Evolutionary conservation across 2,329 filamentous ascomycete genomes (phyloP).

Genomic region (Talaromyces sp.): DNA sequence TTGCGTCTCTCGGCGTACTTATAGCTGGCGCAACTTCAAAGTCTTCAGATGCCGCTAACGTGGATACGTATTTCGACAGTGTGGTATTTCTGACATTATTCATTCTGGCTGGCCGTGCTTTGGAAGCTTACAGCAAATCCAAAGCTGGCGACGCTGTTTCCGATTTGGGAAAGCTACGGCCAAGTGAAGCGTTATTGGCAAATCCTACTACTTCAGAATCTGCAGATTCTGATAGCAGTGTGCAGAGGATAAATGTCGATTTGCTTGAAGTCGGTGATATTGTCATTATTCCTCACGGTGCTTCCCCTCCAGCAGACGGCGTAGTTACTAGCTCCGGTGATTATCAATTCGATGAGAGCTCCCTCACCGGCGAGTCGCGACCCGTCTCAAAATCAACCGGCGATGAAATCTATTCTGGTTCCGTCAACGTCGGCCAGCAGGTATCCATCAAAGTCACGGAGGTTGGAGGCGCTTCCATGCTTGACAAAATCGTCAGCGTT

Average conservation of each 20-base stretch:
- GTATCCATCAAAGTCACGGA: slow-evolving; percentile 44
- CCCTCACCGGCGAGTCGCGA: slow-evolving; percentile 63
- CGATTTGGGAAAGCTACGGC: slow-evolving; percentile 72
- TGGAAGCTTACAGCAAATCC: slow-evolving; percentile 85
- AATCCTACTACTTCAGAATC: slow-evolving; percentile 18
- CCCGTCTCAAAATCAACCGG: slow-evolving; percentile 42
- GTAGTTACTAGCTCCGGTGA: slow-evolving; percentile 54
- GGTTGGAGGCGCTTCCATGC: slow-evolving; percentile 48
- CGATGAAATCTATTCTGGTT: slow-evolving; percentile 47
- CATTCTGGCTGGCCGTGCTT: slow-evolving; percentile 60
- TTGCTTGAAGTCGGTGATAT: slow-evolving; percentile 70
- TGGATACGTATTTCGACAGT: slow-evolving; percentile 79
- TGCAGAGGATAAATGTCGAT: slow-evolving; percentile 57
- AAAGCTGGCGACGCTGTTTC: slow-evolving; percentile 84
- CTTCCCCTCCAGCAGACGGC: slow-evolving; percentile 82
- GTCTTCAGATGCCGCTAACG: slow-evolving; percentile 47
- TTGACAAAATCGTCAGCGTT: slow-evolving; percentile 49
- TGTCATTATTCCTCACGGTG: slow-evolving; percentile 72
- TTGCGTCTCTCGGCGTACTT: slow-evolving; percentile 76
- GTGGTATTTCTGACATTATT: slow-evolving; percentile 91
- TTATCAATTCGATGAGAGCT: slow-evolving; percentile 81
- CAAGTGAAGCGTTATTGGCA: slow-evolving; percentile 70
- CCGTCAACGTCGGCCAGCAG: slow-evolving; percentile 48
- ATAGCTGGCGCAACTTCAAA: slow-evolving; percentile 52
- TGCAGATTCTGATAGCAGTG: slow-evolving; percentile 15